phyloP scores from a whole-genome alignment of 2,329 filamentous ascomycete genomes.

The Fusarium denticulatum region DNA sequence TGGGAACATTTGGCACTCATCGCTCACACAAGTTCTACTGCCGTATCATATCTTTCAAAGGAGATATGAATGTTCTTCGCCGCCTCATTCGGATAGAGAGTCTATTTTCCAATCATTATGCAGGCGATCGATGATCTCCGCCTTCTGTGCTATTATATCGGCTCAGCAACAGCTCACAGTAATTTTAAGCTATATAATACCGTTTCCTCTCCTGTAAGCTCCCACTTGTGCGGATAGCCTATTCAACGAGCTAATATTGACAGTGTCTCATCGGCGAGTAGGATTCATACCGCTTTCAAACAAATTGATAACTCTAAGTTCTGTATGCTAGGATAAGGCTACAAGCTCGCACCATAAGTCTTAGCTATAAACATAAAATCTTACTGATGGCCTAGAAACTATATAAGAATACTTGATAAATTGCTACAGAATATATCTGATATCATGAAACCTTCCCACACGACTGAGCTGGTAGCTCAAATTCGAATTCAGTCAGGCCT shows the following conservation, averaged over 20 bases:
- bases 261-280: rapidly evolving
- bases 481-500: background rate
- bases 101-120: background rate
- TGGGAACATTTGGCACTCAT: background rate
- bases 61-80: rapidly evolving
- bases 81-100: rapidly evolving
- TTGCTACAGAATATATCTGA: background rate
- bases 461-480: background rate
- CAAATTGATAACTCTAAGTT: background rate
- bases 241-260: no score
- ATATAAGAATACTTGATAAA: rapidly evolving
- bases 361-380: no score
- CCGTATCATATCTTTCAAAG: rapidly evolving
- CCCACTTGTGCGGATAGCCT: rapidly evolving
- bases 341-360: background rate
- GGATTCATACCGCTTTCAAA: background rate
- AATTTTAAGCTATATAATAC: background rate
- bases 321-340: background rate
- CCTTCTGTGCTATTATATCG: background rate
- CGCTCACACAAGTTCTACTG: rapidly evolving
- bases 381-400: rapidly evolving
- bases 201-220: background rate
- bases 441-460: background rate
- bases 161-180: background rate
- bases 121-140: no score